Percentiles rank a stretch among this genome's conserved stretches.
Conservation (phyloP, 2,329 filamentous ascomycete species). For the Apiospora malaysiana region DNA sequence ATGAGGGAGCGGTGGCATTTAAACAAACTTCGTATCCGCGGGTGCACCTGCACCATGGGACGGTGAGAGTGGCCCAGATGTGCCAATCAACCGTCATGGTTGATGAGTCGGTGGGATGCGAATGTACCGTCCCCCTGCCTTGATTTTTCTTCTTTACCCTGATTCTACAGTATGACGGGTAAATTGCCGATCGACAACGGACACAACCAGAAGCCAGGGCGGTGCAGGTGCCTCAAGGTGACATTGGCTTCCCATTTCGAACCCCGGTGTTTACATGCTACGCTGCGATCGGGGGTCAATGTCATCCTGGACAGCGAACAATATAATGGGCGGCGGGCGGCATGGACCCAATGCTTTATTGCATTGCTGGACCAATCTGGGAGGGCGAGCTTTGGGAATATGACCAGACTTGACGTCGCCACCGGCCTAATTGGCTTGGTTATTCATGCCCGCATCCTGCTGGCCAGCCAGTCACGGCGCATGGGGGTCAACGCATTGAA, state of each 20-base stretch:
- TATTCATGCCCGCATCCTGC: not conserved
- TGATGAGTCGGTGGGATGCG: constrained; percentile 4
- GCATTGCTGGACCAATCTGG: constrained; percentile 11
- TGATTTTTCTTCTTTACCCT: not conserved
- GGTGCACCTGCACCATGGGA: not conserved
- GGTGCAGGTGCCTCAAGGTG: constrained; percentile 9
- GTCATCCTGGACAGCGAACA: not conserved
- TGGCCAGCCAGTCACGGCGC: not conserved
- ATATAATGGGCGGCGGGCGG: not conserved
- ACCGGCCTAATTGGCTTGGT: constrained; percentile 11
- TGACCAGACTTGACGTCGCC: not conserved
- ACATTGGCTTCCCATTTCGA: not conserved
- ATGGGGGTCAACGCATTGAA: not conserved
- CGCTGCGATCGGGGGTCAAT: not conserved
- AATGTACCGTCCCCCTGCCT: not conserved
- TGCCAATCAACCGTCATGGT: constrained; percentile 3
- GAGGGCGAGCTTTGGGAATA: not conserved
- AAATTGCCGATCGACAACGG: constrained; percentile 15
- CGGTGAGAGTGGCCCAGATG: not conserved
- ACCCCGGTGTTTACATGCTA: constrained; percentile 13
- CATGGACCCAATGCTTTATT: not conserved
- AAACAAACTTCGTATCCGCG: not conserved
- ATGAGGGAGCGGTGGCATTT: not conserved
- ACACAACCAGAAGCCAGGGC: constrained; percentile 5
- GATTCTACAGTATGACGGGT: constrained; percentile 12